Evolutionary conservation across 169 alveolate species (phyloP).

Genomic region (Plasmodium inui): DNA sequence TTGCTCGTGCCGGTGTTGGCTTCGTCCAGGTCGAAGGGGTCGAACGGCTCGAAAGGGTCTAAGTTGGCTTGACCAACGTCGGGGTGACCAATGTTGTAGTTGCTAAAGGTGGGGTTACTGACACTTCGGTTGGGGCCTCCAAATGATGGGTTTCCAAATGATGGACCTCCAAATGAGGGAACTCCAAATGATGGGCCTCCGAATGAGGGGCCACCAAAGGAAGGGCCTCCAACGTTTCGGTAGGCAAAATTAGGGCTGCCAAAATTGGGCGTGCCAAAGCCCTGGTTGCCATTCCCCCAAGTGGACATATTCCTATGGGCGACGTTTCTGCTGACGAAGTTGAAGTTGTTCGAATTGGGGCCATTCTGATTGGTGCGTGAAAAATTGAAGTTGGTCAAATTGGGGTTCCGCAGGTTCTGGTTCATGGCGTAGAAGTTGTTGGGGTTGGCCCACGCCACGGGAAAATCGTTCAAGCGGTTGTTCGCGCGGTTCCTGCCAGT

Average conservation of each 20-base stretch:
- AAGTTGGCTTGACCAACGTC: background rate
- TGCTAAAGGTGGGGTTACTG: background rate
- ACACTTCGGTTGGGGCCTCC: background rate
- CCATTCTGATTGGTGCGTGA: background rate
- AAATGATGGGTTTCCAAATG: background rate
- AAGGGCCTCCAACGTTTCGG: background rate
- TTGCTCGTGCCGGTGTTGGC: background rate
- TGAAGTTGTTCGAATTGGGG: slow-evolving; percentile 23
- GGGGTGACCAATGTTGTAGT: background rate
- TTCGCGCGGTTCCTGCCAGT: background rate
- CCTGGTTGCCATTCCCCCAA: slow-evolving; percentile 4
- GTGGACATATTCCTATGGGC: background rate
- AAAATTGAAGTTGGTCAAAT: slow-evolving; percentile 7
- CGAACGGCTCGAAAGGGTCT: too few species aligned
- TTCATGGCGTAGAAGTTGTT: background rate
- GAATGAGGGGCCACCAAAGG: background rate
- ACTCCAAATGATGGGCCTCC: background rate
- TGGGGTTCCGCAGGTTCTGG: background rate
- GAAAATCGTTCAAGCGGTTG: background rate
- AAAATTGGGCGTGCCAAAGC: slow-evolving; percentile 3
- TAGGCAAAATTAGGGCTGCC: background rate
- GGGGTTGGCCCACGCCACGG: background rate
- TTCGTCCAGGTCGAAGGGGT: background rate
- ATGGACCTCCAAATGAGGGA: background rate
- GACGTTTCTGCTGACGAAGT: slow-evolving; percentile 32